phyloP scores from a whole-genome alignment of 2,329 filamentous ascomycete species.

The Venturiaceae sp. region DNA sequence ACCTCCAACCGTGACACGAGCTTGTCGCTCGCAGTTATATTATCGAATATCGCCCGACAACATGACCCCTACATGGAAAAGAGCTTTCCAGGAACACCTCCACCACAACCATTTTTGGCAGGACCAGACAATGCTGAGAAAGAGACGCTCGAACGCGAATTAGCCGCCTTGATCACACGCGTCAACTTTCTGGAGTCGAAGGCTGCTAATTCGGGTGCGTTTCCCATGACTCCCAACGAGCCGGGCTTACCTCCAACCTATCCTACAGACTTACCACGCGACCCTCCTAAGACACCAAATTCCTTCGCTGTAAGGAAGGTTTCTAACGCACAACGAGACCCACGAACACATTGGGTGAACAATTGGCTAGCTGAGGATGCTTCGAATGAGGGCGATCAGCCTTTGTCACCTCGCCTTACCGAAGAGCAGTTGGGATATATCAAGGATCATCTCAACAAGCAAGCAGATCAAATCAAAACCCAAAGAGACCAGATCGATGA shows the following conservation, averaged over 20 bases:
- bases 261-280: constrained; percentile 41
- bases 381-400: constrained; percentile 32
- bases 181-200: constrained; percentile 77
- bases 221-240: constrained; percentile 79
- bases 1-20: constrained; percentile 21
- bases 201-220: constrained; percentile 48
- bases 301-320: constrained; percentile 19
- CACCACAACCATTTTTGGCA: constrained; percentile 57
- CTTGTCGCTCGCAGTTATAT: constrained; percentile 27
- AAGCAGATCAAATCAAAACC: constrained; percentile 82
- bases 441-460: constrained; percentile 83
- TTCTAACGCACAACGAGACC: constrained; percentile 23
- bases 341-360: constrained; percentile 33
- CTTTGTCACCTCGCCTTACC: constrained; percentile 49
- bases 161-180: constrained; percentile 66
- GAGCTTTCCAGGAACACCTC: constrained; percentile 36
- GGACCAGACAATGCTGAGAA: constrained; percentile 70
- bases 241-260: constrained; percentile 45
- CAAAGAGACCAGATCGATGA: constrained; percentile 79
- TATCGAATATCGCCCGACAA: constrained; percentile 39
- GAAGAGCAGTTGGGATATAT: constrained; percentile 79
- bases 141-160: constrained; percentile 68
- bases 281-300: constrained; percentile 23
- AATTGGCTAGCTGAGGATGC: constrained; percentile 45
- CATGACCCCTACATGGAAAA: constrained; percentile 32